phyloP scores from a whole-genome alignment of 2,329 filamentous ascomycete species.

The Aureobasidium melanogenum region DNA sequence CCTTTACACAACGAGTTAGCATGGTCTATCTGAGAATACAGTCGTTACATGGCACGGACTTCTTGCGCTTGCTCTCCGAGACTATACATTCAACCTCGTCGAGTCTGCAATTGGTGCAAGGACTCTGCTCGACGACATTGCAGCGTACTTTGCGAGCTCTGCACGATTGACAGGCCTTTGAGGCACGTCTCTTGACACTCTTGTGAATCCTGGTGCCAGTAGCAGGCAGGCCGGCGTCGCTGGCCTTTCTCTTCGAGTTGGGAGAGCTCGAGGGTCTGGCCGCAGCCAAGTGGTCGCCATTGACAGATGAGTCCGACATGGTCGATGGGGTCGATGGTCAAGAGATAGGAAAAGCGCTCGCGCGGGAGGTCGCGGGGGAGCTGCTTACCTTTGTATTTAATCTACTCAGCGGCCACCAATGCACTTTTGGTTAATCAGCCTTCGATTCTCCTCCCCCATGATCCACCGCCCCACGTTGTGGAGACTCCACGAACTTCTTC shows the following conservation, averaged over 20 bases:
- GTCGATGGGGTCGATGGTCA: not conserved
- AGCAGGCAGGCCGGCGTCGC: slow-evolving; percentile 46
- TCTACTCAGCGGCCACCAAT: slow-evolving; percentile 11
- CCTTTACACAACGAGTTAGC: slow-evolving; percentile 16
- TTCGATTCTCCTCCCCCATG: slow-evolving; percentile 5
- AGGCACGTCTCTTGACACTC: slow-evolving; percentile 74
- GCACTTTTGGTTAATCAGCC: slow-evolving; percentile 6
- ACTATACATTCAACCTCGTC: slow-evolving; percentile 66
- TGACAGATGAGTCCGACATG: slow-evolving; percentile 13
- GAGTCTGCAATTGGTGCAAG: slow-evolving; percentile 79
- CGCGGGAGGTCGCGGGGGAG: slow-evolving; percentile 1
- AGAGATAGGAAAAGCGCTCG: not conserved
- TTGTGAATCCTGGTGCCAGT: slow-evolving; percentile 38
- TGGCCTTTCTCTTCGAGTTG: slow-evolving; percentile 50
- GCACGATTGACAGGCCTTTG: slow-evolving; percentile 83
- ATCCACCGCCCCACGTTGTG: slow-evolving; percentile 9
- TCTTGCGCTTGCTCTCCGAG: slow-evolving; percentile 70
- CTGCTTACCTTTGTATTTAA: slow-evolving; percentile 12
- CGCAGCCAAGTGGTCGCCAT: slow-evolving; percentile 1
- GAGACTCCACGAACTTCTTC: slow-evolving; percentile 6
- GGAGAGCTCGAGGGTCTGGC: slow-evolving; percentile 1
- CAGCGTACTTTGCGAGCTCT: slow-evolving; percentile 84
- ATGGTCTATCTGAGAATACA: not conserved
- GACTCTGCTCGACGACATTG: slow-evolving; percentile 80
- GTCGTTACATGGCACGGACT: slow-evolving; percentile 48